phyloP scores from a whole-genome alignment of 176 grass and related monocot species.

The Oryza glumipatula region DNA sequence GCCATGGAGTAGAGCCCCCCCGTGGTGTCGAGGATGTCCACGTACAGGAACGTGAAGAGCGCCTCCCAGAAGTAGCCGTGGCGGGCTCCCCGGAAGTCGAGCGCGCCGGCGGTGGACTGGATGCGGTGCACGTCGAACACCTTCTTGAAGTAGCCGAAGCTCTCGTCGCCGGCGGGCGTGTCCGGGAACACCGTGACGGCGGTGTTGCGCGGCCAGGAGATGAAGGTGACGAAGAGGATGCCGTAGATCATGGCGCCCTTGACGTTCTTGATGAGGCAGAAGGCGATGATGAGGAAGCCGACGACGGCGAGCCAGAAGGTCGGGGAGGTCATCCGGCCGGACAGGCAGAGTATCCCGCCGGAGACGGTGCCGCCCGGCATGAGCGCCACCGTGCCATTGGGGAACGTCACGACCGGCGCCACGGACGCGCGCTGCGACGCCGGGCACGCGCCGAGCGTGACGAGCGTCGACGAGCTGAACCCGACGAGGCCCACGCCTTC shows the following conservation, averaged over 20 bases:
- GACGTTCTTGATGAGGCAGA: conserved; percentile 73
- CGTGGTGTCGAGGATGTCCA: conserved; percentile 84
- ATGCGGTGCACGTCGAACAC: conserved; percentile 75
- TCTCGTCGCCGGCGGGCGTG: conserved; percentile 60
- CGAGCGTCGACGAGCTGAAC: conserved; percentile 65
- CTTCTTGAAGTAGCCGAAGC: conserved; percentile 69
- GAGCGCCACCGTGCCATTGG: conserved; percentile 65
- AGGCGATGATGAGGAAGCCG: conserved; percentile 72
- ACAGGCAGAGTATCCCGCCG: conserved; percentile 62
- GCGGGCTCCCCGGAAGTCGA: conserved; percentile 58
- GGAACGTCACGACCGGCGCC: conserved; percentile 61
- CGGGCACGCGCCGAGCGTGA: conserved; percentile 78
- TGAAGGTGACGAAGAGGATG: conserved; percentile 74
- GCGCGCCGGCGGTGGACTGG: conserved; percentile 63
- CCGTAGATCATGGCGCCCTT: conserved; percentile 86
- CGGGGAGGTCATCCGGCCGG: conserved; percentile 64
- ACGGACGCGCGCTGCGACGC: conserved; percentile 57
- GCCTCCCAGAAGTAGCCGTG: conserved; percentile 77
- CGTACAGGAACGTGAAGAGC: conserved; percentile 83
- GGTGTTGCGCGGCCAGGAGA: conserved; percentile 77
- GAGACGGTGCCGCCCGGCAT: conserved; percentile 66
- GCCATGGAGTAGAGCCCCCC: conserved; percentile 84
- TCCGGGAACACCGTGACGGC: conserved; percentile 68
- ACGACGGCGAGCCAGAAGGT: conserved; percentile 84
- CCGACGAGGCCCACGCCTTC: conserved; percentile 69